Evolutionary conservation across 2,329 filamentous ascomycete species (phyloP).

Genomic region (Podosphaera aphanis): DNA sequence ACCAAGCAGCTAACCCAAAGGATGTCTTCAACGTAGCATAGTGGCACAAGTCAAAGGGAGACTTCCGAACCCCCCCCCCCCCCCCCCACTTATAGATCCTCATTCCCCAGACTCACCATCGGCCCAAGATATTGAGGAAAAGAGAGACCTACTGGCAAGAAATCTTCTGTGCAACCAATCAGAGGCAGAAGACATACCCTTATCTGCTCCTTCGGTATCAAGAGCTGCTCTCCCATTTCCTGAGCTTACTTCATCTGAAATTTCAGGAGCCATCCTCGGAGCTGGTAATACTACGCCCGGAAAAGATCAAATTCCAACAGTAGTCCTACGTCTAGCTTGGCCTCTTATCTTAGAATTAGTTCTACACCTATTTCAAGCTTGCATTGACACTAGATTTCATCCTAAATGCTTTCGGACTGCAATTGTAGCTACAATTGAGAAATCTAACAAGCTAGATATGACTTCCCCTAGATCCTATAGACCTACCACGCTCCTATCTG

Average conservation of each 20-base stretch:
- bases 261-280: background rate
- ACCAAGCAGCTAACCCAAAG: background rate
- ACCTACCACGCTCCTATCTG: background rate
- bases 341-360: background rate
- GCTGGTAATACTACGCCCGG: no score
- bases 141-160: background rate
- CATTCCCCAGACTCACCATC: background rate
- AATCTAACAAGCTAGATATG: background rate
- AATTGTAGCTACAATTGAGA: background rate
- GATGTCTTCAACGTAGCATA: no score
- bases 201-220: background rate
- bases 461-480: background rate
- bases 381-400: background rate
- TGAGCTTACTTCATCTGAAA: background rate
- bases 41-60: no score
- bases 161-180: background rate
- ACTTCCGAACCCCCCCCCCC: no score
- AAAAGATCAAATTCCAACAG: no score
- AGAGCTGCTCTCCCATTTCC: background rate
- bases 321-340: background rate
- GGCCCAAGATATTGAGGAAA: background rate
- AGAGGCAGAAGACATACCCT: background rate
- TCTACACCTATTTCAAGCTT: background rate
- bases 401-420: background rate
- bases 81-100: no score